Conservation (phyloP, 1,139 yeast species). For the Geotrichum carabidarum region DNA sequence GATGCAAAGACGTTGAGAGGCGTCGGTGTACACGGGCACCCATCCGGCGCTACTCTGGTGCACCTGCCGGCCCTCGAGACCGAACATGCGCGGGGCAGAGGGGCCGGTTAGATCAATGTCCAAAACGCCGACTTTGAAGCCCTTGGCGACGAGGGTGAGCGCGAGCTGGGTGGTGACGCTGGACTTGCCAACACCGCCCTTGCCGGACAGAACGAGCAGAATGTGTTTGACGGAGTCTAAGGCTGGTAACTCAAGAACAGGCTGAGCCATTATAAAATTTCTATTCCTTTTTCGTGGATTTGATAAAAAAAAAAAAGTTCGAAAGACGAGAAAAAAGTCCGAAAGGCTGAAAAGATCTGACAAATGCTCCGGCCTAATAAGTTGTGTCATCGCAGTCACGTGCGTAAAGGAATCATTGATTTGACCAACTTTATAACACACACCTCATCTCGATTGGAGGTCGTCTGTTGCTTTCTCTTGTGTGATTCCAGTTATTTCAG, state of each 20-base stretch:
- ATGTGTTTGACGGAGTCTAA: slow-evolving; percentile 67
- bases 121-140: slow-evolving; percentile 80
- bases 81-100: slow-evolving; percentile 93
- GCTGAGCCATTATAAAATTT: slow-evolving; percentile 4
- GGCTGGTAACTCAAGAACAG: slow-evolving; percentile 37
- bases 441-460: background rate
- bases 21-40: slow-evolving; percentile 70
- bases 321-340: background rate
- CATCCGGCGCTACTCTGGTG: slow-evolving; percentile 82
- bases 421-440: no score
- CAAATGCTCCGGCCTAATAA: no score
- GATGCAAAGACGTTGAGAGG: slow-evolving; percentile 41
- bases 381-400: no score
- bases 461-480: background rate
- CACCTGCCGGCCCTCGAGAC: slow-evolving; percentile 72
- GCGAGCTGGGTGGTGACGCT: slow-evolving; percentile 94
- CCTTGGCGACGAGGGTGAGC: slow-evolving; percentile 61
- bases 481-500: background rate
- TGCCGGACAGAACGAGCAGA: slow-evolving; percentile 77
- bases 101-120: slow-evolving; percentile 98
- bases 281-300: no score
- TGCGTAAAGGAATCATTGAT: no score
- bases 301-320: background rate
- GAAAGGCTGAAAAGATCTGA: background rate
- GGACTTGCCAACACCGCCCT: slow-evolving; percentile 98